Conservation (phyloP, 2,329 filamentous ascomycete genomes). For the Colletotrichum falcatum region DNA sequence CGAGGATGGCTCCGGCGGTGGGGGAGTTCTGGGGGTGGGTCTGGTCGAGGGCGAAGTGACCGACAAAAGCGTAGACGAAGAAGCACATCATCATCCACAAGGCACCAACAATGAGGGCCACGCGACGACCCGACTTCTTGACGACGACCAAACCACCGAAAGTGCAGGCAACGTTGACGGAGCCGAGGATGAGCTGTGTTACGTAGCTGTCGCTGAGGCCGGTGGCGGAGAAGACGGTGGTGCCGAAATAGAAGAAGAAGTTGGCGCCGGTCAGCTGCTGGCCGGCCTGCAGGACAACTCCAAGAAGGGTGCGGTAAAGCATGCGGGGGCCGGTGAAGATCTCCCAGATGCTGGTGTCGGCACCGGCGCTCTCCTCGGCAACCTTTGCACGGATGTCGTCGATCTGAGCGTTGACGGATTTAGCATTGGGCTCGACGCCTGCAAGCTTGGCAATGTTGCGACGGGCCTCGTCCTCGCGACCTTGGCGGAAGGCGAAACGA, state of each 20-base stretch:
- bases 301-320: slow-evolving; percentile 72
- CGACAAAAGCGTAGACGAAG: slow-evolving; percentile 62
- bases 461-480: slow-evolving; percentile 61
- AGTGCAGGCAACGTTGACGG: slow-evolving; percentile 76
- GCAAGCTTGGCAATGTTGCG: slow-evolving; percentile 60
- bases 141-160: slow-evolving; percentile 74
- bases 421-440: slow-evolving; percentile 54
- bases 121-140: slow-evolving; percentile 73
- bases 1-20: slow-evolving; percentile 68
- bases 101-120: slow-evolving; percentile 72
- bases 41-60: slow-evolving; percentile 58
- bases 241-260: slow-evolving; percentile 76
- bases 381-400: slow-evolving; percentile 64
- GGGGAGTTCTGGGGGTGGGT: slow-evolving; percentile 58
- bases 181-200: slow-evolving; percentile 75
- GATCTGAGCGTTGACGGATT: slow-evolving; percentile 60
- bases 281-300: slow-evolving; percentile 71
- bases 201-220: slow-evolving; percentile 74
- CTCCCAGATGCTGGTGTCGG: slow-evolving; percentile 64
- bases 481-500: slow-evolving; percentile 61
- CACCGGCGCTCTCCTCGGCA: slow-evolving; percentile 58
- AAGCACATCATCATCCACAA: slow-evolving; percentile 70
- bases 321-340: slow-evolving; percentile 77
- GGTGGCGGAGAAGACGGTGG: slow-evolving; percentile 73
- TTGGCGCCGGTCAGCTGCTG: slow-evolving; percentile 78